A percentile compares a stretch with the other conserved stretches of the same genome.
These are phyloP conservation scores for Aspergillus nidulans DNA, from an alignment of 495 filamentous ascomycete species.

Conservation along the genomic window DNA sequence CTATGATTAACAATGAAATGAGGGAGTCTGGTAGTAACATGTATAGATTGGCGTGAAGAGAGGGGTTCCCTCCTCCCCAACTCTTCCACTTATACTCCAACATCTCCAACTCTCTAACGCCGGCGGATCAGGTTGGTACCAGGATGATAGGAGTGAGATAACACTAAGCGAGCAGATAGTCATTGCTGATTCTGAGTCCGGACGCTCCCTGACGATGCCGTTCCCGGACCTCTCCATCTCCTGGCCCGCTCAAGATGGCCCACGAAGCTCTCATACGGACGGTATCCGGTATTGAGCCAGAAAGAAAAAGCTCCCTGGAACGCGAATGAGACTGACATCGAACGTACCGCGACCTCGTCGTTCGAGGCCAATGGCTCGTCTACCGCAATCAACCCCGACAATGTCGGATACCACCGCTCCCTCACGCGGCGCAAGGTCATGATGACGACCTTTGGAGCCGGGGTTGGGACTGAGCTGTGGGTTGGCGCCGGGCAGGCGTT, in stretches of 20 bases:
- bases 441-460: conserved; percentile 34
- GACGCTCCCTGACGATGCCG: not conserved
- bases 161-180: not conserved
- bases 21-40: no score
- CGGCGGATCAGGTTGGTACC: not conserved
- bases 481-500: conserved; percentile 26
- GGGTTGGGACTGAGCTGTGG: conserved; percentile 24
- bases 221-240: not conserved
- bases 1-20: no score
- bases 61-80: no score
- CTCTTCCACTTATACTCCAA: no score
- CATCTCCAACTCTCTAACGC: not conserved
- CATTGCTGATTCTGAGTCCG: not conserved
- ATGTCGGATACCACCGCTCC: conserved; percentile 28
- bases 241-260: not conserved
- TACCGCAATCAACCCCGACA: not conserved
- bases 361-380: not conserved
- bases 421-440: conserved; percentile 27
- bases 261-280: not conserved
- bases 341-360: not conserved
- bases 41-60: no score
- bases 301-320: no score
- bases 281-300: not conserved
- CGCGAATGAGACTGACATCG: not conserved
- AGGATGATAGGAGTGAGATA: not conserved